Base-by-base conservation (phyloP, 768 basidiomycete genomes). In the Mycena venus region DNA sequence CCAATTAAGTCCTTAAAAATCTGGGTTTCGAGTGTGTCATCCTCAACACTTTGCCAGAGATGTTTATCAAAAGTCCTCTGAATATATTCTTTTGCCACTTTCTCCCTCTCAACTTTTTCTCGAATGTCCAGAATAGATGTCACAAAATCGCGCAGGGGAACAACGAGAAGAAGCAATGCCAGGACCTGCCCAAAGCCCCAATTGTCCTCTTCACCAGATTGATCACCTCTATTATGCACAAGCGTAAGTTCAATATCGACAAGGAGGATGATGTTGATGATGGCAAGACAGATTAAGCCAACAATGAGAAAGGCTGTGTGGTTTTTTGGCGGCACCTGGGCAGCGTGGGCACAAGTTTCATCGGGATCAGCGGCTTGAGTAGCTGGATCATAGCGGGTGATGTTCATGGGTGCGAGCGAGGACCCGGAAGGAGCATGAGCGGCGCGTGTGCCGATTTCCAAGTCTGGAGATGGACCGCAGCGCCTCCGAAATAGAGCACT, bases 1-100 rank as follows among this genome's bases (percentile, higher is more conserved):
- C 34, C 47, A 49, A 64, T 64, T n/a, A 64, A 32, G 44, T 27
- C 19, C 23, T 64, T n/a, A n/a, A 64, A 64, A 47, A 47, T 44
- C 29, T 64, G 44, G 44, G 29, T 44, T 7, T 47, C 62, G 23
- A 64, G 32, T 27, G 44, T 64, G 7, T 64, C 34, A 29, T n/a
- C 12, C 29, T 31, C 19, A 17, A 64, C 9, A 44, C 27, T 44
- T n/a, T 64, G 42, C 62, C 25, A 44, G 42, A 64, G 62, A 64
- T 64, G 42, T 8, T 32, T 23, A 4, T 64, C 34, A 44, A 64
- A 64, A 14, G 15, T 34, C 31, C 29, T 64, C 44, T 49, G 62
- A 49, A 64, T 32, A n/a, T 64, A 12, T 64, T 47, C 44, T 32
- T 44, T 61, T 17, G 60, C 60, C 23, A 19, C 4, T 36, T 36